phyloP scores from a whole-genome alignment of 2,329 filamentous ascomycete species.

The Aspergillus puulaauensis region DNA sequence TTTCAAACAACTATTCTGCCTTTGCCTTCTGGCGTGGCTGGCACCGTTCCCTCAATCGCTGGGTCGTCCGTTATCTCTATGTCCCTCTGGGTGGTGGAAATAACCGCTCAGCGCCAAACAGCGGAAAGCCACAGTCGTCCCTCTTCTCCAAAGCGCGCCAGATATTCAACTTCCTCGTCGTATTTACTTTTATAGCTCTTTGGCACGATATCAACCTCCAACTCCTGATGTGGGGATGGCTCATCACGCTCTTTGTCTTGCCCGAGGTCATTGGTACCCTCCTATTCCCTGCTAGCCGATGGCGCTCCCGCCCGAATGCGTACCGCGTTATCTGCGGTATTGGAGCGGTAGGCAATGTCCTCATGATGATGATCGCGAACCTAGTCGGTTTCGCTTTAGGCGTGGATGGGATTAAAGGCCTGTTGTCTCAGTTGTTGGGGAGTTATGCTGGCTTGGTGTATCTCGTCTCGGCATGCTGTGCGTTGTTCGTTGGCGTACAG shows the following conservation, averaged over 20 bases:
- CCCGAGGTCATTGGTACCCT: conserved; percentile 75
- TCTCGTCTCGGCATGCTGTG: conserved; percentile 67
- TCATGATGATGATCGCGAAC: conserved; percentile 97
- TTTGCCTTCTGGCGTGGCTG: conserved; percentile 93
- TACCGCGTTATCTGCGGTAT: conserved; percentile 80
- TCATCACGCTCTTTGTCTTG: conserved; percentile 89
- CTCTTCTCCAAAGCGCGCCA: conserved; percentile 55
- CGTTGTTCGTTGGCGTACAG: conserved; percentile 81
- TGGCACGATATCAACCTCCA: conserved; percentile 97
- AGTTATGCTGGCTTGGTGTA: conserved; percentile 77
- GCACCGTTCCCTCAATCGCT: conserved; percentile 94
- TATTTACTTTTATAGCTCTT: conserved; percentile 95
- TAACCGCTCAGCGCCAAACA: conserved; percentile 17
- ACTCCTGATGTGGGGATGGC: conserved; percentile 93
- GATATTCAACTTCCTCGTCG: conserved; percentile 72
- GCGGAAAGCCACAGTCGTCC: conserved; percentile 25
- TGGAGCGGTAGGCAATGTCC: conserved; percentile 77
- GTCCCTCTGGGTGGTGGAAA: conserved; percentile 77
- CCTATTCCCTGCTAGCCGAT: conserved; percentile 72
- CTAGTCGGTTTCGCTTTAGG: conserved; percentile 93
- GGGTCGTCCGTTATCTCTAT: conserved; percentile 91
- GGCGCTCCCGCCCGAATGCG: conserved; percentile 65
- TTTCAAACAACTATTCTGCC: conserved; percentile 90
- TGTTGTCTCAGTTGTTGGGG: conserved; percentile 72
- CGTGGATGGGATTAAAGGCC: conserved; percentile 76